Base-by-base conservation (phyloP, 2,329 filamentous ascomycete species). In the Penicillium sp. region DNA sequence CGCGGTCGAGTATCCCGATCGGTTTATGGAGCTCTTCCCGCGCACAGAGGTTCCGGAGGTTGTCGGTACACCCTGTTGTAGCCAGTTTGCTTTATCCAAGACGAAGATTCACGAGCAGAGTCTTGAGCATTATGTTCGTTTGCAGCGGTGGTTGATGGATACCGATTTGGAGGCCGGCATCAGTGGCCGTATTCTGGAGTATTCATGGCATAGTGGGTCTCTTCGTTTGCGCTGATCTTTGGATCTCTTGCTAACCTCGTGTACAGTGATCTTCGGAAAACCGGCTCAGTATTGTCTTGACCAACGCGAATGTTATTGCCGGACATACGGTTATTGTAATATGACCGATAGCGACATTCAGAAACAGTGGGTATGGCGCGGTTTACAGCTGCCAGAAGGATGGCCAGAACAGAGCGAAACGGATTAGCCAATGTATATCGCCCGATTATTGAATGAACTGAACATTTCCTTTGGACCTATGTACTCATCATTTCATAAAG, bases 151-250 rank as follows among this genome's bases (percentile, higher is more conserved):
- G 80, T 62, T 83, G 8, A 55, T 80, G 11, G 66, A 76, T 0
- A 81, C 79, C 0, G 60, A 73, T 0, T 58, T 82, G 48, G 66
- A 67, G 1, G 77, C 82, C 58, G 70, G 70, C 26, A 73, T 80
- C 19, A 78, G 75, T 48, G 80, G 80, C 4, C 67, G 79, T 14
- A 71, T 83, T 12, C 68, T 83, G 66, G 81, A 84, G 63, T 84
- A 82, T 68, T 76, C 75, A 14, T 84, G 81, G 81, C 81, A 83
- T 62, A 82, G 79, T 75, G 74, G 71, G 69, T 78, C 69, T 53
- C 9, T n/a, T 60, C 26, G 6, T 42, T 36, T 22, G 35, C n/a
- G 6, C 25, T 14, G 42, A 25, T 38, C n/a, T 36, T 4, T 10
- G 37, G 38, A 43, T 50, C 22, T 31, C 16, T 19, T 26, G 48